Conservation (phyloP, 768 basidiomycete genomes). For the Lactifluus rugatus region DNA sequence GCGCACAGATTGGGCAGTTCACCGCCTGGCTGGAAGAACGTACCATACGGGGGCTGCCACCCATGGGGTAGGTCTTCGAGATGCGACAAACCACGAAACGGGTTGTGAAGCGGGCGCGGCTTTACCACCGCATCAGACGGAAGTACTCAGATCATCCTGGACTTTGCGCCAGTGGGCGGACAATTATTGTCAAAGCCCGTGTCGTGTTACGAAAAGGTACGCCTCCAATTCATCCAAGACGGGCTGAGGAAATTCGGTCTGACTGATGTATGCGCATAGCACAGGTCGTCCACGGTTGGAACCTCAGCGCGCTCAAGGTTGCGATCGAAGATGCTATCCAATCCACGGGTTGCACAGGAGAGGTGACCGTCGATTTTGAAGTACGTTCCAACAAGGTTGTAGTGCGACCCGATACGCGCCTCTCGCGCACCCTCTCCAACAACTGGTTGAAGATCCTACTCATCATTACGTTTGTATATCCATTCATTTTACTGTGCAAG, state of each 20-base stretch:
- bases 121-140: not conserved
- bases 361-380: conserved; percentile 41
- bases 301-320: conserved; percentile 31
- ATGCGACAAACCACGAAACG: not conserved
- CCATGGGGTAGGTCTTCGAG: conserved; percentile 28
- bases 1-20: conserved; percentile 34
- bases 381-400: conserved; percentile 40
- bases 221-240: not conserved
- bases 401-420: conserved; percentile 54
- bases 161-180: conserved; percentile 54
- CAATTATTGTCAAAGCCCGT: conserved; percentile 60
- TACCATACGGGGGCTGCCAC: conserved; percentile 37
- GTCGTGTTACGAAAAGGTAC: conserved; percentile 57
- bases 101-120: not conserved
- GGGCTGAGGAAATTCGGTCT: not conserved
- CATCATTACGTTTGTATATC: no score
- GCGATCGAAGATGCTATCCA: conserved; percentile 30
- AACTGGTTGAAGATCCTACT: conserved; percentile 60
- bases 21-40: conserved; percentile 39
- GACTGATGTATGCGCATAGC: not conserved
- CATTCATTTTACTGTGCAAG: conserved; percentile 68
- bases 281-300: conserved; percentile 49
- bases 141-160: conserved; percentile 19
- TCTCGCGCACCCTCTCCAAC: conserved; percentile 58
- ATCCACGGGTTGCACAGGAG: conserved; percentile 32